Base-by-base conservation (phyloP, 2,329 filamentous ascomycete genomes). In the Arthroderma uncinatum region DNA sequence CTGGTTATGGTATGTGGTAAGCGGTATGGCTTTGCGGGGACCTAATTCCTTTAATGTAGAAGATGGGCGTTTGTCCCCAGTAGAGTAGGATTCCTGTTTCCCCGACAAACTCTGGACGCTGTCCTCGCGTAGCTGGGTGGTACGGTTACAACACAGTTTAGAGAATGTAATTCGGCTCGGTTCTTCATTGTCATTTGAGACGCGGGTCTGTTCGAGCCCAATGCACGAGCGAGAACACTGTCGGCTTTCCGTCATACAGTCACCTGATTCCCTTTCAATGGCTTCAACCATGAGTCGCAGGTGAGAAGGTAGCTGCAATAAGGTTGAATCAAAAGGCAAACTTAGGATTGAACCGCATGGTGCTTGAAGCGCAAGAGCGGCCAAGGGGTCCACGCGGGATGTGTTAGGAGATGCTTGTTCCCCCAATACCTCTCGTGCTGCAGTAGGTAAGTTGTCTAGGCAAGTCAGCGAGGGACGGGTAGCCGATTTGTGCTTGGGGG, bases 271-370 rank as follows among this genome's bases (percentile, higher is more conserved):
- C 33, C 53, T 52, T 44, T 61, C 55, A 19, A 57, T 58, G 25
- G 57, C 59, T 36, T 61, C 59, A 28, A 59, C 36, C 53, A 54
- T 30, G 16, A 33, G 56, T 19, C n/a, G 40, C 39, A 61, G 48
- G 7, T 28, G 8, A 7, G 42, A 53, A 19, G 53, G 42, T 23
- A 40, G 14, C 21, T 36, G 9, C 10, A 21, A 6, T 14, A 23
- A 36, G n/a, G 28, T 12, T 21, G 50, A 1, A 14, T 12, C 23
- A 28, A 48, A 28, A 48, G 44, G 23, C 19, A 48, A 12, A 30
- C 25, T 30, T 8, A 48, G 19, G 10, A 21, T 48, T 12, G 44
- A 48, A 25, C 50, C 3, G n/a, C n/a, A 7, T 9, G 10, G 28
- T 10, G 10, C 19, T 23, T 36, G 50, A 23, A 10, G 30, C 36